Evolutionary conservation across 306 rosid genomes (phyloP), one percentile per base, ranked within the genome.

Genomic region (Arachis stenosperma): DNA sequence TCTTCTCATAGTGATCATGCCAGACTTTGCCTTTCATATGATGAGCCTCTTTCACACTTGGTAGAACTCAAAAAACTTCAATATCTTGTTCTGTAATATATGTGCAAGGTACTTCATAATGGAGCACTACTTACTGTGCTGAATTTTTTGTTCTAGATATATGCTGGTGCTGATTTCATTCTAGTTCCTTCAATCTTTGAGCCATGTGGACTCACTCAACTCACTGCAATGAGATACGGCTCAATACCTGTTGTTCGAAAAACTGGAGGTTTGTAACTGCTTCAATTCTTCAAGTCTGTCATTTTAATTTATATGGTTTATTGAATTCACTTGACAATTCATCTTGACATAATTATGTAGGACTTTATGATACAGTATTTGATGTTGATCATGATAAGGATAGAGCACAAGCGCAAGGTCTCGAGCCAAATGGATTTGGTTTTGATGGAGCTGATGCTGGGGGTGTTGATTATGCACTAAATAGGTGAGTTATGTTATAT

Each of bases 141-240:
- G 11, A 44, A 14, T 53, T 78, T 48, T 6, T 30, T 69, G 36
- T 61, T 79, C 67, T 73, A 95, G 99, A 95, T 95, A 83, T 95
- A 95, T 79, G 93, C 99, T 50, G 98, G 96, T 75, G 86, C 96
- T 52, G 99, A 95, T 87, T 86, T 95, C 80, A 84, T 95, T 79
- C 76, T 95, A 68, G 97, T 95, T 78, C 99, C 99, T 79, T 95
- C 99, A 77, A 88, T 95, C 46, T 95, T 95, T 82, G 99, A 95
- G 86, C 99, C 99, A 46, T 95, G 99, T 72, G 99, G 99, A 80
- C 89, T 95, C 65, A 91, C 99, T 61, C 99, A 95, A 79, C 99
- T 95, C 79, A 82, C 70, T 41, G 98, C 99, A 54, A 95, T 95
- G 99, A 95, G 99, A 95, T 95, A 90, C 11, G 99, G 99, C 74